Evolutionary conservation across 805 yeast species (phyloP), one percentile per base, ranked within the genome.

Genomic region (Candida xiaguanensis): DNA sequence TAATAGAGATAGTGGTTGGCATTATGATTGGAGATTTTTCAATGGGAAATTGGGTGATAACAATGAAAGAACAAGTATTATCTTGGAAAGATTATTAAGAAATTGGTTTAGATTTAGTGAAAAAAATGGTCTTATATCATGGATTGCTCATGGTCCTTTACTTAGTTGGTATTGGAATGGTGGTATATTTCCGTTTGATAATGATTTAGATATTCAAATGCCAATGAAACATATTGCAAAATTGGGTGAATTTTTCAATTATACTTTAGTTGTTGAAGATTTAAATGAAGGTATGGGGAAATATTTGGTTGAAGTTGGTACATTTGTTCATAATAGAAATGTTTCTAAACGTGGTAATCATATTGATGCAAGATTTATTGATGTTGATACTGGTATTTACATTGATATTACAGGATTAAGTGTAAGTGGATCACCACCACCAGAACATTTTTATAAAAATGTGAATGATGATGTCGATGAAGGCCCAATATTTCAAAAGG

Each of bases 1-100:
- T 15, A 59, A 56, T 22, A 67, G 65, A 41, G 69, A 68, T 35
- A 44, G 49, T 46, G 79, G 80, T 14, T 69, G 71, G 53, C 85
- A 80, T 52, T 75, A 77, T 47, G 85, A 80, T 52, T 72, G 71
- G 67, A 57, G 83, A 39, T 80, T 80, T 45, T 80, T 77, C 61
- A 71, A 70, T 45, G 82, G 80, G 12, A 67, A 45, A 25, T 51
- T 75, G 47, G 22, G 25, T 9, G 66, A 59, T 37, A 38, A 49
- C 32, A 41, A 39, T 37, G 43, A 45, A 14, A 36, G 57, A 23
- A 40, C 53, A 14, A 47, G 45, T 26, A 53, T 53, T 13, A 47
- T 55, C 20, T 47, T 54, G 29, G 56, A 55, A 31, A 46, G 59
- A 26, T 27, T 58, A 5, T 41, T 57, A 19, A 42, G 61, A 31